Percentiles rank a stretch among this genome's conserved stretches.
Evolutionary conservation across 2,329 filamentous ascomycete genomes (phyloP).

Genomic region (Fusarium beomiforme): DNA sequence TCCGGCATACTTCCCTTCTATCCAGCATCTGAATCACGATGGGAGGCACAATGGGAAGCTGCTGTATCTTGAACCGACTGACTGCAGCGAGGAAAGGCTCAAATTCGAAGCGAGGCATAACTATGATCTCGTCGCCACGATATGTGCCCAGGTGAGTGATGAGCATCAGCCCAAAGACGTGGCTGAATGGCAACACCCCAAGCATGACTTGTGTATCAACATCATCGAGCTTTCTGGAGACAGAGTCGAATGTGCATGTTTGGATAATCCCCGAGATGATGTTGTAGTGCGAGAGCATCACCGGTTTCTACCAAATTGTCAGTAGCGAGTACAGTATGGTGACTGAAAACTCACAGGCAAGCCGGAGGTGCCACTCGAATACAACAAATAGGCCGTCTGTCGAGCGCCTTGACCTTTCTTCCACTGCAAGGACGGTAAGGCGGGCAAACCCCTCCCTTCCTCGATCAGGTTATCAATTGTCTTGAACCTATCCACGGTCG

Average conservation of each 20-base stretch:
- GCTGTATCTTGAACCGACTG: conserved; percentile 1
- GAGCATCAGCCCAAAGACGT: conserved; percentile 82
- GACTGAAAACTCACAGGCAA: conserved; percentile 64
- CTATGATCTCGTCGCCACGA: conserved; percentile 77
- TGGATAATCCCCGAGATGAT: conserved; percentile 81
- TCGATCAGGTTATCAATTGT: conserved; percentile 73
- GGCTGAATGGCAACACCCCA: conserved; percentile 79
- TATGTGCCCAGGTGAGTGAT: conserved; percentile 73
- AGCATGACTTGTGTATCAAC: conserved; percentile 60
- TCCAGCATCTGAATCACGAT: conserved; percentile 16
- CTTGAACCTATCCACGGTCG: conserved; percentile 57
- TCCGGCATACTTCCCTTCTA: not conserved
- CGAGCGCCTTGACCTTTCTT: conserved; percentile 70
- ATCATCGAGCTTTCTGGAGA: conserved; percentile 47
- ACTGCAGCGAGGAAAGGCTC: conserved; percentile 59
- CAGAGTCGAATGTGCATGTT: conserved; percentile 55
- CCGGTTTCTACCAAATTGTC: conserved; percentile 71
- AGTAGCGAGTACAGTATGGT: not conserved
- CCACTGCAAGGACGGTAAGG: conserved; percentile 64
- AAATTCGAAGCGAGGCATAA: conserved; percentile 81
- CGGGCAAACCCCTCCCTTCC: conserved; percentile 63
- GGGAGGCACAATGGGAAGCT: conserved; percentile 2
- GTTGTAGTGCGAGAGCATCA: conserved; percentile 85
- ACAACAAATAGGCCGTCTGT: conserved; percentile 80
- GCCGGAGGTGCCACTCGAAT: conserved; percentile 82